phyloP scores from a whole-genome alignment of 2,329 filamentous ascomycete genomes.

The Aspergillus candidus region DNA sequence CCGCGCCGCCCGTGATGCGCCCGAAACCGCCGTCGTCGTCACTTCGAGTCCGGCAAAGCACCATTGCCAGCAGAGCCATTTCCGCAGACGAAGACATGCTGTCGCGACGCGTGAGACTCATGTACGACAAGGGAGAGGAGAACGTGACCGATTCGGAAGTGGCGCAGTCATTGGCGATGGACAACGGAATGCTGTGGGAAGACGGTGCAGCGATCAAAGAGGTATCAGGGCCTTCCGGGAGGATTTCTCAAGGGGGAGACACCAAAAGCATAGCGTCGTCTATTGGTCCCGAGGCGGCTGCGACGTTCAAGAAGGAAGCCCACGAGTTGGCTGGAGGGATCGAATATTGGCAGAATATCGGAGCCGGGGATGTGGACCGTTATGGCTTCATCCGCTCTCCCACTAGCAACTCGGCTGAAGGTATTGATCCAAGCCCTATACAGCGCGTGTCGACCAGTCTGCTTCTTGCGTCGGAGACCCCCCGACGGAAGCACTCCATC shows the following conservation, averaged over 20 bases:
- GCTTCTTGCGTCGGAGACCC: slow-evolving; percentile 51
- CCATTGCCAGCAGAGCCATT: slow-evolving; percentile 44
- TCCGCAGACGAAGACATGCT: slow-evolving; percentile 60
- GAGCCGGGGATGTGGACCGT: slow-evolving; percentile 55
- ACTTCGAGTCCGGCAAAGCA: slow-evolving; percentile 32
- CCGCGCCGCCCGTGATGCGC: slow-evolving; percentile 21
- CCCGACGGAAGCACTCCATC: slow-evolving; percentile 48
- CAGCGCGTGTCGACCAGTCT: slow-evolving; percentile 57
- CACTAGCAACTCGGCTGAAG: slow-evolving; percentile 21
- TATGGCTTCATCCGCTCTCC: slow-evolving; percentile 56
- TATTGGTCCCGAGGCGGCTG: slow-evolving; percentile 24
- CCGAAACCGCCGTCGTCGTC: slow-evolving; percentile 32
- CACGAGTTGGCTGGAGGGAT: slow-evolving; percentile 57
- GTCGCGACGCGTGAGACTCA: slow-evolving; percentile 56
- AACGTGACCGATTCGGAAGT: slow-evolving; percentile 42
- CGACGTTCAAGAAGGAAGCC: slow-evolving; percentile 44
- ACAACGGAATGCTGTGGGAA: slow-evolving; percentile 39
- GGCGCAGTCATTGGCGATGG: slow-evolving; percentile 30
- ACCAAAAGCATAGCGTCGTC: slow-evolving; percentile 23
- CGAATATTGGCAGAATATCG: slow-evolving; percentile 59
- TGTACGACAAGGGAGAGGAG: slow-evolving; percentile 59
- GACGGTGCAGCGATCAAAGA: slow-evolving; percentile 28
- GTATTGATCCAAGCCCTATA: slow-evolving; percentile 38
- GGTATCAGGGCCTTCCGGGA: slow-evolving; percentile 21
- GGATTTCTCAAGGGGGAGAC: slow-evolving; percentile 24